These are phyloP conservation scores for Plenodomus lindquistii DNA, from an alignment of 2,329 filamentous ascomycete genomes.

Conservation along the genomic window DNA sequence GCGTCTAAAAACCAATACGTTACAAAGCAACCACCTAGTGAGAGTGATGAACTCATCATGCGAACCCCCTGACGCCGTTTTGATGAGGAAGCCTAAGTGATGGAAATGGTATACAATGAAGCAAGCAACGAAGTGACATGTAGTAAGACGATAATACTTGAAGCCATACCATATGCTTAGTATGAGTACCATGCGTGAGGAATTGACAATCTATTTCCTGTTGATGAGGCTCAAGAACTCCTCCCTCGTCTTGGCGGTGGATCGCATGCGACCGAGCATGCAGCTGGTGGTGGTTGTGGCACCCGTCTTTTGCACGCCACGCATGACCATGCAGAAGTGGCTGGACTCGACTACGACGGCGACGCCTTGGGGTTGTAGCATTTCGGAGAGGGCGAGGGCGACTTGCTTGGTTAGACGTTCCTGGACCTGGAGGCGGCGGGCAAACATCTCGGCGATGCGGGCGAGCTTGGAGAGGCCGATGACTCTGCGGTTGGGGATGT, in stretches of 20 bases:
- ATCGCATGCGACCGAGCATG: conserved; percentile 94
- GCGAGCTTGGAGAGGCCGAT: conserved; percentile 95
- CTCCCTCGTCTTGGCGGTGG: conserved; percentile 88
- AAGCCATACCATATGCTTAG: too few relatives aligned
- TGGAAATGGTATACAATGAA: background rate
- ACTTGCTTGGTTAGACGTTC: conserved; percentile 96
- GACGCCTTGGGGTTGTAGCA: conserved; percentile 90
- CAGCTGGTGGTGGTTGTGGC: conserved; percentile 92
- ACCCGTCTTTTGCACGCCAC: conserved; percentile 91
- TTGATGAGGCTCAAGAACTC: conserved; percentile 81
- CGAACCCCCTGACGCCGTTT: background rate
- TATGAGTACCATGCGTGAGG: too few relatives aligned
- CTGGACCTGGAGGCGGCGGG: conserved; percentile 89
- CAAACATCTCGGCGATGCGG: conserved; percentile 96
- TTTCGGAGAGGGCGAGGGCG: conserved; percentile 87
- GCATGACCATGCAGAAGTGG: conserved; percentile 98
- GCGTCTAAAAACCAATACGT: background rate
- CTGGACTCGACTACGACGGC: conserved; percentile 97
- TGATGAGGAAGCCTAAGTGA: background rate
- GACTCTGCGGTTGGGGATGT: conserved; percentile 88
- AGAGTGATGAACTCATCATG: background rate
- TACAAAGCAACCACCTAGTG: background rate
- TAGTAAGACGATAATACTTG: too few relatives aligned
- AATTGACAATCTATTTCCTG: conserved; percentile 20
- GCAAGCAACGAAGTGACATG: too few relatives aligned